Conservation (phyloP, 129 eudicot species). For the Escallonia rubra region DNA sequence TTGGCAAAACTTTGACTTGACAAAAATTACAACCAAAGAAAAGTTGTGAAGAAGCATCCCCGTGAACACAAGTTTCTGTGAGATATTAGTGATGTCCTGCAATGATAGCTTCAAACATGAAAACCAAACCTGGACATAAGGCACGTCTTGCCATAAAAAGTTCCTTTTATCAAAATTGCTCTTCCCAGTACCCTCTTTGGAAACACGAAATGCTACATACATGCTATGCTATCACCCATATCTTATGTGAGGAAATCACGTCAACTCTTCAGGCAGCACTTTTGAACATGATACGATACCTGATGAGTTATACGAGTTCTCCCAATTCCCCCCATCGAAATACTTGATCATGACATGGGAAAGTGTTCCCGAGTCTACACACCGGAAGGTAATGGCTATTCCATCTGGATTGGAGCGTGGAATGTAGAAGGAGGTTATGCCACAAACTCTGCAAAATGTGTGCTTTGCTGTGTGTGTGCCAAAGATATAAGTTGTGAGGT, state of each 20-base stretch:
- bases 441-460: conserved; percentile 81
- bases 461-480: conserved; percentile 87
- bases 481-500: conserved; percentile 73
- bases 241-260: not conserved
- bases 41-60: too few relatives aligned
- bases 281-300: conserved; percentile 61
- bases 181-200: too few relatives aligned
- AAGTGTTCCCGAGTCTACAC: conserved; percentile 80
- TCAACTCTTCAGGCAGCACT: conserved; percentile 10
- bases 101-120: too few relatives aligned
- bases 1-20: too few relatives aligned
- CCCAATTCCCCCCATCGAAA: conserved; percentile 83
- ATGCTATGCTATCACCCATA: too few relatives aligned
- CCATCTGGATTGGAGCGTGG: conserved; percentile 94
- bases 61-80: too few relatives aligned
- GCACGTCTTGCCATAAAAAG: too few relatives aligned
- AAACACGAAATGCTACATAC: too few relatives aligned
- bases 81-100: too few relatives aligned
- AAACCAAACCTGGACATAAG: too few relatives aligned
- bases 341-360: conserved; percentile 59
- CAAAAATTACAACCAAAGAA: too few relatives aligned
- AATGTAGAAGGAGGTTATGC: conserved; percentile 77
- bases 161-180: too few relatives aligned
- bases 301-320: conserved; percentile 37
- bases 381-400: conserved; percentile 46